These are phyloP conservation scores for Xerocomus brunneocitrinus DNA, from an alignment of 768 basidiomycete species.

Conservation along the genomic window DNA sequence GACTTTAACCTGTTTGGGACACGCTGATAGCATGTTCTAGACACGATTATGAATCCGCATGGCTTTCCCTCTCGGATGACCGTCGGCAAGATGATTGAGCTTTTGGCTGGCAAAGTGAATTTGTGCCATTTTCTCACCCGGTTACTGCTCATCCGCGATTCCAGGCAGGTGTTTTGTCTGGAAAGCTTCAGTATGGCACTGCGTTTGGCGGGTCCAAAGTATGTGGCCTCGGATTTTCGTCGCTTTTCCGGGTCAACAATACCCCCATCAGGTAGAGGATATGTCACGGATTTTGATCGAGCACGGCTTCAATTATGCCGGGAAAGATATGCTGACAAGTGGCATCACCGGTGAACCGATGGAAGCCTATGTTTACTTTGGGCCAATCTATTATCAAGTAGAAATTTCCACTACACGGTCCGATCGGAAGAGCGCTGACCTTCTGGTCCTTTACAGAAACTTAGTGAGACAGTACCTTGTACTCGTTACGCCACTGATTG, in stretches of 20 bases:
- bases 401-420: conserved; percentile 14
- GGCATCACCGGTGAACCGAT: conserved; percentile 96
- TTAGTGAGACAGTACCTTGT: conserved; percentile 57
- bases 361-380: conserved; percentile 97
- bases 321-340: conserved; percentile 98
- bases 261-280: conserved; percentile 71
- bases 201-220: conserved; percentile 99
- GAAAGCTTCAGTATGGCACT: conserved; percentile 89
- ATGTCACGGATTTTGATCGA: conserved; percentile 97
- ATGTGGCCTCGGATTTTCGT: neutral
- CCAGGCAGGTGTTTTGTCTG: conserved; percentile 86
- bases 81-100: conserved; percentile 99
- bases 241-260: conserved; percentile 7
- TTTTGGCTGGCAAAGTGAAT: conserved; percentile 88
- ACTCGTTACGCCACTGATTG: neutral
- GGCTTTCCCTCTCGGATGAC: conserved; percentile 99
- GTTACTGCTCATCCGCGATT: conserved; percentile 3
- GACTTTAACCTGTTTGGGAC: conserved; percentile 12
- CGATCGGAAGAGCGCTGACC: neutral
- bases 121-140: neutral
- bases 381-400: conserved; percentile 97
- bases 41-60: conserved; percentile 99
- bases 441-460: conserved; percentile 54
- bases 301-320: conserved; percentile 92
- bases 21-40: conserved; percentile 37